Percentiles rank a stretch among this genome's conserved stretches.
These are phyloP conservation scores for Diaporthe citriasiana DNA, from an alignment of 2,329 filamentous ascomycete species.

Conservation along the genomic window DNA sequence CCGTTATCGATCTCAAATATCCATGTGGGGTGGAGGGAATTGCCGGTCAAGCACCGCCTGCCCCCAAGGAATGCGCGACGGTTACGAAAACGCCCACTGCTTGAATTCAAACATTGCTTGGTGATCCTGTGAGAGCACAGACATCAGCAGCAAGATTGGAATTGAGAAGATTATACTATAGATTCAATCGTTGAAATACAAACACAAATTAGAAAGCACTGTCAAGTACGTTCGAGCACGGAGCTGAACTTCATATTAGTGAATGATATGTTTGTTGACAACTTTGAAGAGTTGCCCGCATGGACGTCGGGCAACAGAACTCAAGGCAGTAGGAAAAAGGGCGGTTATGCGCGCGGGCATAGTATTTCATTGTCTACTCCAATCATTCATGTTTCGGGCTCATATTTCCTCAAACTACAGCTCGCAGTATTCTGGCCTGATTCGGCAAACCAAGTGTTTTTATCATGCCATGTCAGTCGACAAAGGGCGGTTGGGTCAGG, in stretches of 20 bases:
- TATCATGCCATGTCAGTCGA: background rate
- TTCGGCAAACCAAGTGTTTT: background rate
- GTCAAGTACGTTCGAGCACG: too few species aligned
- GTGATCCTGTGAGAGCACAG: background rate
- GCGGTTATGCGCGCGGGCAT: background rate
- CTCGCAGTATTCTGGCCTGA: background rate
- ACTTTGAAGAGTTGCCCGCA: too few species aligned
- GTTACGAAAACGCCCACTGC: background rate
- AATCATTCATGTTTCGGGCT: background rate
- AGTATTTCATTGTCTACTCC: background rate
- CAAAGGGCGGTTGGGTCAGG: background rate
- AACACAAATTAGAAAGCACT: background rate
- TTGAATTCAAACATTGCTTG: too few species aligned
- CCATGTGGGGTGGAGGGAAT: conserved; percentile 10
- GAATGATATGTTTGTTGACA: background rate
- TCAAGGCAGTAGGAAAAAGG: too few species aligned
- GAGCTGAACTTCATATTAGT: background rate
- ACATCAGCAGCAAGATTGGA: background rate
- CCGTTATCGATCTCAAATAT: conserved; percentile 13
- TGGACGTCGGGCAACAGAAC: background rate
- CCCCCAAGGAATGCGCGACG: conserved; percentile 1
- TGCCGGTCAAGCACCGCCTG: background rate
- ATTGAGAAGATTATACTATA: background rate
- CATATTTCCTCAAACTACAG: too few species aligned
- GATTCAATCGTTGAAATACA: background rate